These are phyloP conservation scores for Mucor circinelloides DNA, from an alignment of 371 early-diverging fungal genomes.

Conservation along the genomic window DNA sequence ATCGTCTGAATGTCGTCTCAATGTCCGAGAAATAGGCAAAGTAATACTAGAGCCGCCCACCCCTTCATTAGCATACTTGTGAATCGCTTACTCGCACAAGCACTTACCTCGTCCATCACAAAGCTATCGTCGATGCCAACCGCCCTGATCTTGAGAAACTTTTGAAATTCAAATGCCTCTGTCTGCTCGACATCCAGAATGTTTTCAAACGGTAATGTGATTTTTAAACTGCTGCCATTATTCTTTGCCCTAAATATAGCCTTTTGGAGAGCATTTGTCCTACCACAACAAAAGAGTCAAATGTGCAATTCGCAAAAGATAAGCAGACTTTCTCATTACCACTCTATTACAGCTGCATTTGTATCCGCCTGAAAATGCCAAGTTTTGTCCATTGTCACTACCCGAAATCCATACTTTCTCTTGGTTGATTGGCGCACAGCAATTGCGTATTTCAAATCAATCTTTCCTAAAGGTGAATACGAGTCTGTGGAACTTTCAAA, in stretches of 20 bases:
- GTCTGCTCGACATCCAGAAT: constrained; percentile 66
- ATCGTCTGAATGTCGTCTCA: constrained; percentile 35
- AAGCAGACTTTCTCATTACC: constrained; percentile 38
- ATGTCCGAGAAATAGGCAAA: constrained; percentile 71
- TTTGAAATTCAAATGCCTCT: constrained; percentile 59
- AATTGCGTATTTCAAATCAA: constrained; percentile 70
- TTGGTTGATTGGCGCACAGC: constrained; percentile 54
- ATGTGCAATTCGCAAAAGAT: not conserved
- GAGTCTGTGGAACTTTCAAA: constrained; percentile 66
- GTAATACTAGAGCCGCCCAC: constrained; percentile 53
- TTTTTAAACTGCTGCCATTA: constrained; percentile 65
- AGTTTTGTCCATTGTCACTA: constrained; percentile 56
- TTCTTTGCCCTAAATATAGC: constrained; percentile 68
- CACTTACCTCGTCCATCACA: constrained; percentile 65
- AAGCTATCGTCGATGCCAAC: constrained; percentile 62
- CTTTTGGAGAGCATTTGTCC: constrained; percentile 63
- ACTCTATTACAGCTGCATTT: constrained; percentile 53
- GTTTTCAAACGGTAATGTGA: constrained; percentile 57
- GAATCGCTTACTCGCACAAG: not conserved
- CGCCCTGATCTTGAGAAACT: constrained; percentile 61
- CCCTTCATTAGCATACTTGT: not conserved
- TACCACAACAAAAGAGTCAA: constrained; percentile 13
- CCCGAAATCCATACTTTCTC: constrained; percentile 57
- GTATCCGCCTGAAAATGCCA: constrained; percentile 64
- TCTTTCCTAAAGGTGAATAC: constrained; percentile 70